These are phyloP conservation scores for Aegilops umbellulata DNA, from an alignment of 176 grass and related monocot species.

Conservation along the genomic window DNA sequence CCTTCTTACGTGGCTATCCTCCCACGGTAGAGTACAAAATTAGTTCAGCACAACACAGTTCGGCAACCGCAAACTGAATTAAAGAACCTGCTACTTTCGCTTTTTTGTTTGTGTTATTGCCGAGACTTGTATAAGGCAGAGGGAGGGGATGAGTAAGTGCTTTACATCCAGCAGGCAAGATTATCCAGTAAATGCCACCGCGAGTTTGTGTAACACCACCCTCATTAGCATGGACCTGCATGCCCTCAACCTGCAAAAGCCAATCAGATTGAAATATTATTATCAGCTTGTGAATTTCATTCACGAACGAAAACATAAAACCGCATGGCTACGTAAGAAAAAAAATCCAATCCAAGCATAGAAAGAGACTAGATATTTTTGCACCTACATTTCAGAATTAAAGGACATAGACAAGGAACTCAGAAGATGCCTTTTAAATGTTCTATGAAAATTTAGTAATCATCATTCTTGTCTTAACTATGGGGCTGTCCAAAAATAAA, in stretches of 20 bases:
- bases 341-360: background rate
- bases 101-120: constrained; percentile 14
- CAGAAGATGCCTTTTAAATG: constrained; percentile 7
- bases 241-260: constrained; percentile 79
- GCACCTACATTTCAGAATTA: background rate
- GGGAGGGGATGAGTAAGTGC: background rate
- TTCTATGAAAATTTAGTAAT: background rate
- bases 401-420: background rate
- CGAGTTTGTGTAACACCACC: constrained; percentile 88
- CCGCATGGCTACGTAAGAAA: background rate
- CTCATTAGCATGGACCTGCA: constrained; percentile 96
- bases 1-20: background rate
- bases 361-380: background rate
- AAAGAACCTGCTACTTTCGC: background rate
- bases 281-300: background rate
- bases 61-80: background rate
- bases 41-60: background rate
- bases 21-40: background rate
- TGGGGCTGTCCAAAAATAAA: background rate
- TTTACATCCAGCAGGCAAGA: constrained; percentile 98
- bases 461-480: background rate
- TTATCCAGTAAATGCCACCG: constrained; percentile 98
- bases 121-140: background rate
- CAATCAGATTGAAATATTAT: constrained; percentile 9
- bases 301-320: background rate